Conservation (phyloP, 345 rosid genomes). For the Acer negundo region DNA sequence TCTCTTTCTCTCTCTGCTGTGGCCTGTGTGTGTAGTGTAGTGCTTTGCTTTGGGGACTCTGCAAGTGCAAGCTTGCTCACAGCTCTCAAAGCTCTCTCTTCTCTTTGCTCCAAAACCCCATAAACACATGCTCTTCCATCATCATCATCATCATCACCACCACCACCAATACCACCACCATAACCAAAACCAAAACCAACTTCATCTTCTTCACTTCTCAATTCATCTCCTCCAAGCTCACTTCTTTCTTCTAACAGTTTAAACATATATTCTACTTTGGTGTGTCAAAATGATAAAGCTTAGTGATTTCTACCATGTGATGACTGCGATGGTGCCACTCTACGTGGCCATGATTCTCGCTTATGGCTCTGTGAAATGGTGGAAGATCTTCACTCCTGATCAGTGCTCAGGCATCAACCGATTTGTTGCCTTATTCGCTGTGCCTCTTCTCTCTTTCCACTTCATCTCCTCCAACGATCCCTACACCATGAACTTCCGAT, state of each 20-base stretch:
- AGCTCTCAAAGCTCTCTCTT: constrained; percentile 49
- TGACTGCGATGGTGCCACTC: constrained; percentile 98
- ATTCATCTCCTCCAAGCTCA: constrained; percentile 11
- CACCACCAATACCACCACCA: constrained; percentile 30
- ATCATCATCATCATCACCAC: constrained; percentile 22
- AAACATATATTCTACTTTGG: neutral
- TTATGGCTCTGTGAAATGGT: constrained; percentile 97
- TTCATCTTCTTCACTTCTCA: neutral
- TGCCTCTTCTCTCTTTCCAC: constrained; percentile 96
- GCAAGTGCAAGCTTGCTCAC: constrained; percentile 61
- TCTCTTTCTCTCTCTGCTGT: neutral
- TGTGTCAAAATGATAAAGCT: constrained; percentile 61
- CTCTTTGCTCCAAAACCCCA: constrained; percentile 42
- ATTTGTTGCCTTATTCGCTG: constrained; percentile 96
- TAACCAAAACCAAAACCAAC: constrained; percentile 7
- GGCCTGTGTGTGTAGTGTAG: neutral
- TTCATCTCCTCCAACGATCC: constrained; percentile 71
- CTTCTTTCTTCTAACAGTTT: neutral
- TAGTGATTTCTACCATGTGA: constrained; percentile 88
- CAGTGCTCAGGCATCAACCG: constrained; percentile 99
- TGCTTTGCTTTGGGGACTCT: constrained; percentile 45
- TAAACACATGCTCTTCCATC: constrained; percentile 41
- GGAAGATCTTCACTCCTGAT: constrained; percentile 96
- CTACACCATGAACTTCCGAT: constrained; percentile 63
- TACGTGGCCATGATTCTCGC: constrained; percentile 98